A percentile compares a stretch with the other conserved stretches of the same genome.
Conservation (phyloP, 2,329 filamentous ascomycete species). For the Penicillium sp. region DNA sequence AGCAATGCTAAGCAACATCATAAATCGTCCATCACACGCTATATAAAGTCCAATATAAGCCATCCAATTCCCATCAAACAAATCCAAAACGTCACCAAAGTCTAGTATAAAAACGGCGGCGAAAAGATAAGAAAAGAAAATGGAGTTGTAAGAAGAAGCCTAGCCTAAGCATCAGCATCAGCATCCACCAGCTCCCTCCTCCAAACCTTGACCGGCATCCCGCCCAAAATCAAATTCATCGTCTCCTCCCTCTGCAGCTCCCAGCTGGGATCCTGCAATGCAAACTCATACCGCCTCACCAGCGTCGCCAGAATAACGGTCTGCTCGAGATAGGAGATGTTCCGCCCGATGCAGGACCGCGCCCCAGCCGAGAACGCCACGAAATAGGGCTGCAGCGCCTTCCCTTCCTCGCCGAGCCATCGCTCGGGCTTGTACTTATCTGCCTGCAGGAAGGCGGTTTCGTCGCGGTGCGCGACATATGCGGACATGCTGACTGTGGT, state of each 20-base stretch:
- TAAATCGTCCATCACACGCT: not conserved
- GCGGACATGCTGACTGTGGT: slow-evolving; percentile 53
- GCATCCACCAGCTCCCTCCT: slow-evolving; percentile 25
- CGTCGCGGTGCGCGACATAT: slow-evolving; percentile 43
- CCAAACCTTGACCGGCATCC: slow-evolving; percentile 39
- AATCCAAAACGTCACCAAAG: not conserved
- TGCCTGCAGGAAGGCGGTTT: slow-evolving; percentile 43
- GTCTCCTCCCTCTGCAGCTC: slow-evolving; percentile 34
- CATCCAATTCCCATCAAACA: not conserved
- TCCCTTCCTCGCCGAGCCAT: slow-evolving; percentile 49
- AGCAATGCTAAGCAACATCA: not conserved
- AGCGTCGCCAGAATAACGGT: slow-evolving; percentile 54
- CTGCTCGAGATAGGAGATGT: slow-evolving; percentile 54
- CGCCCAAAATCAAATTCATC: slow-evolving; percentile 38
- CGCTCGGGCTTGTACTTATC: slow-evolving; percentile 48
- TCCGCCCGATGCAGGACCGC: slow-evolving; percentile 48
- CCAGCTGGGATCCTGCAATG: slow-evolving; percentile 31
- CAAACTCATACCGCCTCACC: slow-evolving; percentile 39
- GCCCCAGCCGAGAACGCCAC: slow-evolving; percentile 48
- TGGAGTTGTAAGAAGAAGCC: slow-evolving; percentile 1
- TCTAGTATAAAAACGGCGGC: not conserved
- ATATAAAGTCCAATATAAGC: not conserved
- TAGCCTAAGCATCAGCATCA: slow-evolving; percentile 5
- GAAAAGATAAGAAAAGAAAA: slow-evolving; percentile 6
- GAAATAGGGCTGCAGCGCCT: slow-evolving; percentile 45